phyloP scores from a whole-genome alignment of 2,329 filamentous ascomycete genomes.

The Xylariaceae sp. region DNA sequence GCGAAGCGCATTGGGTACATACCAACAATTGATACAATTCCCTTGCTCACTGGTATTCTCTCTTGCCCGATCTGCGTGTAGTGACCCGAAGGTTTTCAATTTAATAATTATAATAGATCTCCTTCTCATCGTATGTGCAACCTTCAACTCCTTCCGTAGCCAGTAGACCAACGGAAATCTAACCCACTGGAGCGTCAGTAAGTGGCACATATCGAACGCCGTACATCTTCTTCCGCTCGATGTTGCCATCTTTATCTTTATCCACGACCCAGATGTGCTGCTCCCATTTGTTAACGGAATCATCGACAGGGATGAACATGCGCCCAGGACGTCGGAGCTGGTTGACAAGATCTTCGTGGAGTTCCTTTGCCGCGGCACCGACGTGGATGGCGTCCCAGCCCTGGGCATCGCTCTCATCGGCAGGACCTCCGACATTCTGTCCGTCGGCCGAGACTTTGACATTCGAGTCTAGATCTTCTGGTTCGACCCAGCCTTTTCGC shows the following conservation, averaged over 20 bases:
- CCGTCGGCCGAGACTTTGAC: slow-evolving; percentile 27
- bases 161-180: too few species aligned
- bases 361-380: slow-evolving; percentile 72
- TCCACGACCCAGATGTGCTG: slow-evolving; percentile 74
- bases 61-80: too few species aligned
- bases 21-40: too few species aligned
- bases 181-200: slow-evolving; percentile 71
- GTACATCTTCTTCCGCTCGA: slow-evolving; percentile 60
- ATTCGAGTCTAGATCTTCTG: slow-evolving; percentile 17
- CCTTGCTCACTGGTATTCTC: too few species aligned
- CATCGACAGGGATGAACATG: slow-evolving; percentile 74
- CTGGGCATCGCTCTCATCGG: slow-evolving; percentile 21
- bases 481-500: slow-evolving; percentile 57
- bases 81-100: too few species aligned
- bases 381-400: slow-evolving; percentile 95
- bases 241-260: slow-evolving; percentile 61
- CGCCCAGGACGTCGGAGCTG: slow-evolving; percentile 78
- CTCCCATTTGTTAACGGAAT: slow-evolving; percentile 36
- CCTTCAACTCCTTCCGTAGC: background rate
- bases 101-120: too few species aligned
- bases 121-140: too few species aligned
- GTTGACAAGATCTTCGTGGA: slow-evolving; percentile 68
- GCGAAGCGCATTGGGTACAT: too few species aligned
- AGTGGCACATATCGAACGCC: slow-evolving; percentile 75
- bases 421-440: slow-evolving; percentile 43